phyloP scores from a whole-genome alignment of 306 rosid species.

The Vigna radiata region DNA sequence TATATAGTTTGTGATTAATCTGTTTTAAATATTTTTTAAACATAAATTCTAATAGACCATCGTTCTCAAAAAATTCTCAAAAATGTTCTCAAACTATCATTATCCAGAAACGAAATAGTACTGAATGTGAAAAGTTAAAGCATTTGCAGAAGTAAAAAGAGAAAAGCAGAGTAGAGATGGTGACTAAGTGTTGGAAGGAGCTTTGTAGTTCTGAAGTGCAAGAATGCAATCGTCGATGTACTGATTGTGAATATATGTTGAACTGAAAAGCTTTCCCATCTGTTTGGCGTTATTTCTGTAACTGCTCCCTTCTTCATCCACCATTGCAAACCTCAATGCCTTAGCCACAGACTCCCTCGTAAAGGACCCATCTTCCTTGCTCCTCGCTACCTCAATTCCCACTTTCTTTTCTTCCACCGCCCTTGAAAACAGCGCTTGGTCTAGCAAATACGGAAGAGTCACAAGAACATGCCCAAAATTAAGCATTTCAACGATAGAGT shows the following conservation, averaged over 20 bases:
- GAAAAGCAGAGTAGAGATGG: no score
- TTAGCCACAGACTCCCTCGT: constrained; percentile 36
- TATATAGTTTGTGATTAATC: no score
- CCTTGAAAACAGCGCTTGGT: constrained; percentile 47
- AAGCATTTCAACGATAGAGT: constrained; percentile 54
- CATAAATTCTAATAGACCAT: no score
- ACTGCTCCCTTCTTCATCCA: constrained; percentile 41
- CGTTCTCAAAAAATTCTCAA: no score
- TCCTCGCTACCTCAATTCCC: constrained; percentile 46
- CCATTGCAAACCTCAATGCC: constrained; percentile 38
- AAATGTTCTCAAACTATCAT: no score
- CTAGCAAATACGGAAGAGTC: constrained; percentile 48
- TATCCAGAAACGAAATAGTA: no score
- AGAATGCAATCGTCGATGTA: constrained; percentile 35
- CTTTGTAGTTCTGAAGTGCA: constrained; percentile 35
- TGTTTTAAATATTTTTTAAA: no score
- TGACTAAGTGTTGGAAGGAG: background rate
- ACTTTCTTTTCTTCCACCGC: constrained; percentile 48
- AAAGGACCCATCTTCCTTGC: constrained; percentile 33
- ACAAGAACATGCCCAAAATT: constrained; percentile 58
- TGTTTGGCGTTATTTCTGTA: constrained; percentile 40
- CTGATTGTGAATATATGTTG: constrained; percentile 24
- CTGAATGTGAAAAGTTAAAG: no score
- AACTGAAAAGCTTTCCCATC: constrained; percentile 40
- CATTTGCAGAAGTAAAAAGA: no score